Base-by-base conservation (phyloP, 805 yeast species). In the Kazachstania kunashirensis region DNA sequence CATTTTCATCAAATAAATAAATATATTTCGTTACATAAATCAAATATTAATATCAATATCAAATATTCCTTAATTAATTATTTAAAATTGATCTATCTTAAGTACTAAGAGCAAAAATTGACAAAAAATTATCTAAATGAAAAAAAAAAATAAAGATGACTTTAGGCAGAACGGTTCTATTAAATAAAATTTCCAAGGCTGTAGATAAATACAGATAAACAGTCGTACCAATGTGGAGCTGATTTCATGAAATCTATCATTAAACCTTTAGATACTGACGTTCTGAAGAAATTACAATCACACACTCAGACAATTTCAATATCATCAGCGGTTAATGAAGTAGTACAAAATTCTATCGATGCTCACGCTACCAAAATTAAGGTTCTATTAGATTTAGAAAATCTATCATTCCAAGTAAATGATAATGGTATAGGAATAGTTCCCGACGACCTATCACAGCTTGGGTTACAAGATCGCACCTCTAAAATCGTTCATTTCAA, bases 391-490 rank as follows among this genome's bases (percentile, higher is more conserved):
- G 68, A 68, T 40, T 46, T 61, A 4, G 35, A 48, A 0, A 46
- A 59, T 1, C 45, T 69, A 6, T 49, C 60, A 16, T 47, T 68
- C 10, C 44, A 46, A 4, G 77, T 84, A 1, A 42, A 43, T 1
- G 96, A 88, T 55, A 65, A 88, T 53, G 96, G 96, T 0, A 19
- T 15, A 2, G 96, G 96, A 0, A 73, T 88, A 2, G 39, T 44
- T 4, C 64, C 67, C 0, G 62, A 48, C 0, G 78, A 77, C 31
- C 48, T 82, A 33, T 57, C 47, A 1, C 27, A 45, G 2, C 49
- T 81, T 1, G 85, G 81, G 0, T 33, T 43, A 11, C 57, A 67
- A 14, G 63, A 72, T 48, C 60, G 59, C 38, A 79, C 89, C 0
- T 77, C 88, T 0, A 83, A 79, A 46, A 30, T 73, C 2, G 23